Conservation (phyloP, 768 basidiomycete genomes). For the Lactarius vividus region DNA sequence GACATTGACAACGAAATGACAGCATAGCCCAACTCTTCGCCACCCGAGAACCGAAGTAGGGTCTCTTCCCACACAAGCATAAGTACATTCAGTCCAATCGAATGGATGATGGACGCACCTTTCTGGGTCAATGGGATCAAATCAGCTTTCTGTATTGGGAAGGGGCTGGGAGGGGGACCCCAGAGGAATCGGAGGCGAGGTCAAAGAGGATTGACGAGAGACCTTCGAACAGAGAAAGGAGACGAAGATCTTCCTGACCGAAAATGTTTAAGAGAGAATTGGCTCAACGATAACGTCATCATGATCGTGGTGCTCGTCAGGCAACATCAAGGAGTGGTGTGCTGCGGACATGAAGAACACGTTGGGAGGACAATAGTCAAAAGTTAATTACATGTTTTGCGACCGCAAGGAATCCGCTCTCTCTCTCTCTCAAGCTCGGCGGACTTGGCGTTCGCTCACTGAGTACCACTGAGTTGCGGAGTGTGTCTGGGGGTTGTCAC, state of each 20-base stretch:
- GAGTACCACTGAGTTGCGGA: not conserved
- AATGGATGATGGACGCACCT: slow-evolving; percentile 26
- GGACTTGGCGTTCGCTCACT: not conserved
- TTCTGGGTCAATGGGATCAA: slow-evolving; percentile 34
- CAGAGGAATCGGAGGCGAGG: slow-evolving; percentile 12
- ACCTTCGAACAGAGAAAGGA: slow-evolving; percentile 22
- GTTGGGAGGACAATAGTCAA: not conserved
- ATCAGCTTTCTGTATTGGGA: slow-evolving; percentile 31
- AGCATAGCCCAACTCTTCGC: slow-evolving; percentile 29
- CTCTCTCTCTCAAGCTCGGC: not conserved
- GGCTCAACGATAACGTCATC: not conserved
- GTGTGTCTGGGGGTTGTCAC: not conserved
- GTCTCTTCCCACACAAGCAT: slow-evolving; percentile 30
- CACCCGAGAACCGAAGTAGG: slow-evolving; percentile 34
- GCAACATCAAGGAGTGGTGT: not conserved
- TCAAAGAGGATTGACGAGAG: slow-evolving; percentile 21
- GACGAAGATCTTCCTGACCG: slow-evolving; percentile 15
- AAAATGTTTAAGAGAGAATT: slow-evolving; percentile 6
- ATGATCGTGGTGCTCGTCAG: not conserved
- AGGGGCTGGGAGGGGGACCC: slow-evolving; percentile 27
- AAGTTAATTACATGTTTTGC: not conserved
- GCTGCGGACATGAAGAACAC: not conserved
- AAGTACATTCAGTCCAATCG: not conserved
- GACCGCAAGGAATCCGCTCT: not conserved
- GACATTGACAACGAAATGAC: slow-evolving; percentile 36